phyloP scores from a whole-genome alignment of 768 basidiomycete genomes.

The Gelatoporia subvermispora region DNA sequence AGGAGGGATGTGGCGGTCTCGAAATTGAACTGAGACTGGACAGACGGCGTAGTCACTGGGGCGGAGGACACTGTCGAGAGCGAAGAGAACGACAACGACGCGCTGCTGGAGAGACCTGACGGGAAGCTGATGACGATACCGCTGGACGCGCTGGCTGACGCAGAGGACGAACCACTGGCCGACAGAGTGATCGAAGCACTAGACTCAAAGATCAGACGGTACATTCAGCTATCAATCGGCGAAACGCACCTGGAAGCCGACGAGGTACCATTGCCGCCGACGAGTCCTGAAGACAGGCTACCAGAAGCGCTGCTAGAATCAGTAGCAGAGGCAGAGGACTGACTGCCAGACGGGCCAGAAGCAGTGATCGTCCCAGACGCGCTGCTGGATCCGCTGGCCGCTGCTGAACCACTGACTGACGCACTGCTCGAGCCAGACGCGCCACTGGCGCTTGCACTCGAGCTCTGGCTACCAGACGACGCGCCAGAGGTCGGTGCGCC shows the following conservation, averaged over 20 bases:
- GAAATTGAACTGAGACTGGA: constrained; percentile 31
- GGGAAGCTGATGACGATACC: constrained; percentile 29
- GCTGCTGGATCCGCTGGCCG: too few species aligned
- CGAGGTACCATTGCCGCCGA: too few species aligned
- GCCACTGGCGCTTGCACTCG: neutral
- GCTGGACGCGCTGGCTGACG: constrained; percentile 10
- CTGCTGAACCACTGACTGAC: neutral
- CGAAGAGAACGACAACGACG: constrained; percentile 8
- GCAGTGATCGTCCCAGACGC: too few species aligned
- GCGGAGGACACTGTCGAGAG: constrained; percentile 16
- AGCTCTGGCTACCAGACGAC: neutral
- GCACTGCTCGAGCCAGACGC: neutral
- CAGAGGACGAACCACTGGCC: neutral
- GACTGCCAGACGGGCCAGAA: too few species aligned
- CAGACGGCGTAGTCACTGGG: constrained; percentile 18
- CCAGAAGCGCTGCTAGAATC: too few species aligned
- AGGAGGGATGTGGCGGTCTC: constrained; percentile 32
- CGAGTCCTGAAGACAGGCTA: too few species aligned
- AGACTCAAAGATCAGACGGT: too few species aligned
- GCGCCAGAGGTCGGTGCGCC: neutral
- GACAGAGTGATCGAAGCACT: too few species aligned
- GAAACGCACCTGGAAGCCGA: too few species aligned
- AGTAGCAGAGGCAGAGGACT: too few species aligned
- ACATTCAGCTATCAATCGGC: too few species aligned
- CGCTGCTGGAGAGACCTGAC: neutral